Evolutionary conservation across 306 rosid species (phyloP).

Genomic region (Glycine latifolia): DNA sequence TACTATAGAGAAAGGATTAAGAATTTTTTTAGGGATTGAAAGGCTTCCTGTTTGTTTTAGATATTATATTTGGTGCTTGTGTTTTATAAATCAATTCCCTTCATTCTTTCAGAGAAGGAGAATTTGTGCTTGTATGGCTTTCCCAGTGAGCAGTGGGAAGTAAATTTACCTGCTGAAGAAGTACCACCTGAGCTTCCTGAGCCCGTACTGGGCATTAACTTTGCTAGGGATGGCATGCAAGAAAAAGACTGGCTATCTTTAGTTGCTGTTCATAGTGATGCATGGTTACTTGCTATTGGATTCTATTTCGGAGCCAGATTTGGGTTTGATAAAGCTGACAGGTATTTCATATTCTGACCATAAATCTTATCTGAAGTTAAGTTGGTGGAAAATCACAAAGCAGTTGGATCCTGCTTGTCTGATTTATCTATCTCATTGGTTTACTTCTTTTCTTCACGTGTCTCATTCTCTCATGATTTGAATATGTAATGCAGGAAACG

Average conservation of each 20-base stretch:
- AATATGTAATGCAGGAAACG: constrained; percentile 66
- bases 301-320: constrained; percentile 95
- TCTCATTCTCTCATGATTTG: constrained; percentile 27
- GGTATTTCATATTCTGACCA: constrained; percentile 56
- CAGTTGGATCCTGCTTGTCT: constrained; percentile 28
- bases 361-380: constrained; percentile 15
- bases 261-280: constrained; percentile 94
- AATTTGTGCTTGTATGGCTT: constrained; percentile 87
- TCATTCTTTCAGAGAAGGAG: constrained; percentile 80
- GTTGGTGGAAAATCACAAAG: not conserved
- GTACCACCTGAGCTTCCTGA: constrained; percentile 97
- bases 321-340: constrained; percentile 83
- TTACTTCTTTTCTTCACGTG: constrained; percentile 7
- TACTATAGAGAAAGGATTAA: constrained; percentile 21
- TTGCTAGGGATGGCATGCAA: constrained; percentile 97
- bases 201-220: constrained; percentile 94
- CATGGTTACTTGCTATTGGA: constrained; percentile 94
- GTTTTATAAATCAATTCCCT: constrained; percentile 29
- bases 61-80: constrained; percentile 39
- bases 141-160: constrained; percentile 97
- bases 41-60: constrained; percentile 1
- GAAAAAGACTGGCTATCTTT: constrained; percentile 90
- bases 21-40: not conserved
- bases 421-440: constrained; percentile 11
- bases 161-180: constrained; percentile 96